Evolutionary conservation across 1,284 basidiomycete species (phyloP).

Genomic region (Peniophora sp.): DNA sequence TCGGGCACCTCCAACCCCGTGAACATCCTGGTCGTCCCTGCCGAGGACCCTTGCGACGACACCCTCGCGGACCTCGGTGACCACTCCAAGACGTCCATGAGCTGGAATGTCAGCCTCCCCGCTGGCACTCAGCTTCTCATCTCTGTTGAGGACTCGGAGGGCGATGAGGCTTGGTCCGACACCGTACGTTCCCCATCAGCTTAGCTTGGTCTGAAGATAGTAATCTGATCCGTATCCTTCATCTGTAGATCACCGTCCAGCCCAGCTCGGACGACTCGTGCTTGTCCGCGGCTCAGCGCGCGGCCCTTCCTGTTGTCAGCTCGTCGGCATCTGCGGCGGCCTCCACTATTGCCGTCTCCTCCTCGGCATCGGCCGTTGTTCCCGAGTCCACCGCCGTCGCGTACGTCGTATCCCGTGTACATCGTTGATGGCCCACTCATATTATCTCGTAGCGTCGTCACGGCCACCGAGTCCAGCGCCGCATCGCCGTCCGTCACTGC

Average conservation of each 20-base stretch:
- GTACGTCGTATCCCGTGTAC: slow-evolving; percentile 12
- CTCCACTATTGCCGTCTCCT: background rate
- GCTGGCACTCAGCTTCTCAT: slow-evolving; percentile 43
- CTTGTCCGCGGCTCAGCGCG: slow-evolving; percentile 16
- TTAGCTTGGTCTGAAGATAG: slow-evolving; percentile 1
- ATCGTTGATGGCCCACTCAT: slow-evolving; percentile 1
- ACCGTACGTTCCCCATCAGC: slow-evolving; percentile 32
- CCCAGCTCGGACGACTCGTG: slow-evolving; percentile 43
- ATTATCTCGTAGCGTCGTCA: slow-evolving; percentile 2
- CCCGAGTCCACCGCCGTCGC: background rate
- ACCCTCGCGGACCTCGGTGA: slow-evolving; percentile 53
- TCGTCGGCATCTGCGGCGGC: slow-evolving; percentile 6
- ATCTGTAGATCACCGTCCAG: slow-evolving; percentile 44
- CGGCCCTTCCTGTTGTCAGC: slow-evolving; percentile 10
- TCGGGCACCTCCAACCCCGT: slow-evolving; percentile 39
- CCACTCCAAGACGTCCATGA: slow-evolving; percentile 32
- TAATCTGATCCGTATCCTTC: background rate
- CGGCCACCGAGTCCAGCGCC: slow-evolving; percentile 12
- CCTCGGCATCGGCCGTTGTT: no score
- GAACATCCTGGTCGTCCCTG: slow-evolving; percentile 48
- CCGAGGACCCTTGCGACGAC: slow-evolving; percentile 46
- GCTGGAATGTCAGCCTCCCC: slow-evolving; percentile 40
- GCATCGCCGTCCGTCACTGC: slow-evolving; percentile 8
- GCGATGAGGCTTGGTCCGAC: slow-evolving; percentile 58
- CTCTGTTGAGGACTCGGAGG: slow-evolving; percentile 45